Evolutionary conservation across 2,329 filamentous ascomycete genomes (phyloP), one percentile per base, ranked within the genome.

Genomic region (Phoma herbarum): DNA sequence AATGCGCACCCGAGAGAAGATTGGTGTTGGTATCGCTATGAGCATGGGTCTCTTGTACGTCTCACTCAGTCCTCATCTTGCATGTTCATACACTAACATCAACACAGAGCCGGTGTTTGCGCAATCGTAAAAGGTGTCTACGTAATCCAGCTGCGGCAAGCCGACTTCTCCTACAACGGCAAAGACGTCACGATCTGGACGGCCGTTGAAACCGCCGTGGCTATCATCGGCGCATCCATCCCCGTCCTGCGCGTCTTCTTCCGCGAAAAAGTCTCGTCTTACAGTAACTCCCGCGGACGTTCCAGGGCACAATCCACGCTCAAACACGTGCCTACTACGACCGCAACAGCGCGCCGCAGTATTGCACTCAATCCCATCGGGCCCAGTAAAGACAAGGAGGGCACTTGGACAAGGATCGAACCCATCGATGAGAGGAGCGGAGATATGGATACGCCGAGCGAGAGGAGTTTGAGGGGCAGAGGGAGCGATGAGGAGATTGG

Each of bases 241-340:
- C 70, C 71, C 6, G 68, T 74, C 2, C 65, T 74, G 2, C 70
- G 71, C 26, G 71, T 73, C 8, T 73, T 73, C 62, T 67, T 74
- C 63, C 69, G 68, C n/a, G 64, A 72, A n/a, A 63, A 62, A 1
- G 63, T 67, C 2, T 65, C 61, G 0, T 64, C 59, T 1, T 52
- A 58, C 31, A 50, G 31, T 49, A 29, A 45, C 42, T 56, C 51
- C 1, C 55, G 43, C 26, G 46, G 50, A 29, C 49, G 56, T 29
- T 44, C 44, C 8, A 11, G n/a, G 7, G 45, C 31, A 4, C 57
- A 25, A 1, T 47, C 35, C 31, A 57, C 51, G 2, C 22, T 47
- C 11, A 55, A 52, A 20, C 51, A 29, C 8, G 41, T 35, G 7
- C 52, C 47, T 1, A 47, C 46, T 4, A 26, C 45, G 7, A 45